Conservation (phyloP, 2,329 filamentous ascomycete genomes). For the Colletotrichum spaethianum region DNA sequence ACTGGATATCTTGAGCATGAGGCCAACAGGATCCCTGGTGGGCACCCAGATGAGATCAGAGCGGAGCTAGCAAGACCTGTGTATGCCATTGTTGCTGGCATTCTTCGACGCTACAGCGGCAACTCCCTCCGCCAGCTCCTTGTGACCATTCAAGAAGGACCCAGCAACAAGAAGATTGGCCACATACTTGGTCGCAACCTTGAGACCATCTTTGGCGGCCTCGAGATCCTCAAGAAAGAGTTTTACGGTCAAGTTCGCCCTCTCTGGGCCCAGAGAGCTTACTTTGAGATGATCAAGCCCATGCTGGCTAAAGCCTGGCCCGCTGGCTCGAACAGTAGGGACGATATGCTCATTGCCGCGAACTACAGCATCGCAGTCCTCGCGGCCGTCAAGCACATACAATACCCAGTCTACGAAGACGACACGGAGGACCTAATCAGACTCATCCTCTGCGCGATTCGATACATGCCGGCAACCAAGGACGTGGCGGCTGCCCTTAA, state of each 20-base stretch:
- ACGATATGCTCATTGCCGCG: conserved; percentile 48
- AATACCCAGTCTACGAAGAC: conserved; percentile 65
- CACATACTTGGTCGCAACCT: conserved; percentile 58
- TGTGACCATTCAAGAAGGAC: conserved; percentile 43
- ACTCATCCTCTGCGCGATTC: conserved; percentile 63
- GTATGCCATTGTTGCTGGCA: conserved; percentile 55
- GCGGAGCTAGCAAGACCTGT: conserved; percentile 42
- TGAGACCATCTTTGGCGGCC: conserved; percentile 58
- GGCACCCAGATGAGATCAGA: conserved; percentile 7
- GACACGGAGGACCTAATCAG: conserved; percentile 64
- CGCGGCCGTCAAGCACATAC: conserved; percentile 64
- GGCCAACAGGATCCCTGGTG: conserved; percentile 22
- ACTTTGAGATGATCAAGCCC: conserved; percentile 61
- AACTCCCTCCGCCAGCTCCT: conserved; percentile 55
- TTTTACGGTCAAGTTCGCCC: conserved; percentile 59
- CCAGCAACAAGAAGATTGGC: conserved; percentile 52
- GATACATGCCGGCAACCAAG: conserved; percentile 55
- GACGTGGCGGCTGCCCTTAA: conserved; percentile 64
- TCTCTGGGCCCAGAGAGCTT: conserved; percentile 65
- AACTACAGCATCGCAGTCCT: conserved; percentile 65
- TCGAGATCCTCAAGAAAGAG: conserved; percentile 55
- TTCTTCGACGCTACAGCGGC: conserved; percentile 56
- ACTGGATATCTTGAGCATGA: conserved; percentile 33
- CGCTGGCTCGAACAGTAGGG: conserved; percentile 42
- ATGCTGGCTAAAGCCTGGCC: conserved; percentile 61